phyloP scores from a whole-genome alignment of 148 eudicot species.

The Amaranthus hypochondriacus region DNA sequence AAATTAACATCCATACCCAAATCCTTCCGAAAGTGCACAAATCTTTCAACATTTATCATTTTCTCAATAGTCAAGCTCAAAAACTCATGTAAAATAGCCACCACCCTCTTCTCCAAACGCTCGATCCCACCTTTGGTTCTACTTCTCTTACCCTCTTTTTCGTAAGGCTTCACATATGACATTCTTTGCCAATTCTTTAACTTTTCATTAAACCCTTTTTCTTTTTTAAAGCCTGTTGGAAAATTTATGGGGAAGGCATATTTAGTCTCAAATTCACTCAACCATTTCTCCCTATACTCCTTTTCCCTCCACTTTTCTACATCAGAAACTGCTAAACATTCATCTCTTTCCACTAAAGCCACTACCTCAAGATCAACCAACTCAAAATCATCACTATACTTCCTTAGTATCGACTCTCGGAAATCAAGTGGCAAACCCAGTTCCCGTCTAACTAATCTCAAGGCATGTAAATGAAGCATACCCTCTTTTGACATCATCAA shows the following conservation, averaged over 20 bases:
- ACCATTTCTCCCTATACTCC: slow-evolving; percentile 68
- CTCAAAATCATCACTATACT: slow-evolving; percentile 45
- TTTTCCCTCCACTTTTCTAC: slow-evolving; percentile 72
- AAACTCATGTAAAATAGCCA: slow-evolving; percentile 67
- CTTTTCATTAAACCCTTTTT: slow-evolving; percentile 53
- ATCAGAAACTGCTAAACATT: slow-evolving; percentile 35
- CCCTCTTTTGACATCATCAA: slow-evolving; percentile 66
- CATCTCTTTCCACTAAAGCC: slow-evolving; percentile 42
- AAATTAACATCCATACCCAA: slow-evolving; percentile 65
- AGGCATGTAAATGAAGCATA: slow-evolving; percentile 56
- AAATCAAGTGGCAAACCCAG: slow-evolving; percentile 69
- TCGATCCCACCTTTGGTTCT: slow-evolving; percentile 53
- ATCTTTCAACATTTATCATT: slow-evolving; percentile 55
- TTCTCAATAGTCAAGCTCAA: slow-evolving; percentile 74
- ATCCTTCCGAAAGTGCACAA: slow-evolving; percentile 66
- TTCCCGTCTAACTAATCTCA: slow-evolving; percentile 56
- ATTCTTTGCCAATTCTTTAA: slow-evolving; percentile 74
- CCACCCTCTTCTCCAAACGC: slow-evolving; percentile 69
- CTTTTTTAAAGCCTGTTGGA: slow-evolving; percentile 65
- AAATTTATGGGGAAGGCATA: slow-evolving; percentile 73
- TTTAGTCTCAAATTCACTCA: slow-evolving; percentile 80
- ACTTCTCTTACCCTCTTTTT: slow-evolving; percentile 34
- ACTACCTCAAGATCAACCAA: slow-evolving; percentile 59
- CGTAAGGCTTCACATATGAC: slow-evolving; percentile 69
- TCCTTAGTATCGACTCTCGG: slow-evolving; percentile 54